These are phyloP conservation scores for Rhododendron henanense DNA, from an alignment of 148 eudicot species.

Conservation along the genomic window DNA sequence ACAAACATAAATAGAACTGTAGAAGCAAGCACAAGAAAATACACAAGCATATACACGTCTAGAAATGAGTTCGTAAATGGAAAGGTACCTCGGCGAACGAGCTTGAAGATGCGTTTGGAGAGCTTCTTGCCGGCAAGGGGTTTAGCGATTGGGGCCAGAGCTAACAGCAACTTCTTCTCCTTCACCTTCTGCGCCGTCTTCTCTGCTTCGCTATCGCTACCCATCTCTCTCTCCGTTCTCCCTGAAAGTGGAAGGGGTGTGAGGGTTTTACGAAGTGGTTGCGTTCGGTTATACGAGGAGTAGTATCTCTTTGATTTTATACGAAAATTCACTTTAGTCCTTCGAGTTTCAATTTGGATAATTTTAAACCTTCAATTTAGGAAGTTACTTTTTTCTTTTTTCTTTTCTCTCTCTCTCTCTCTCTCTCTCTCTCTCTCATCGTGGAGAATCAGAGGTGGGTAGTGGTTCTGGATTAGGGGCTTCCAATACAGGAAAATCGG, in stretches of 20 bases:
- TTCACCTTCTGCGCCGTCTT: conserved; percentile 49
- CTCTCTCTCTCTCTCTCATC: no score
- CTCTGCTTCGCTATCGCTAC: conserved; percentile 79
- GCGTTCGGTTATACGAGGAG: not conserved
- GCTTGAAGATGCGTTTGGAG: conserved; percentile 74
- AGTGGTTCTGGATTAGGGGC: no score
- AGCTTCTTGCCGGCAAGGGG: conserved; percentile 97
- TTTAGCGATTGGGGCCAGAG: conserved; percentile 83
- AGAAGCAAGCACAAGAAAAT: not conserved
- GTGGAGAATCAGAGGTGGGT: no score
- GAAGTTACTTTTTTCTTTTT: no score
- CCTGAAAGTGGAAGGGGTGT: not conserved
- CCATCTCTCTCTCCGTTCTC: conserved; percentile 21
- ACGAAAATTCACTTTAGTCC: no score
- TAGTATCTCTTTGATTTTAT: no score
- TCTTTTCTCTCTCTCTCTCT: no score
- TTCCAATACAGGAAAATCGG: no score
- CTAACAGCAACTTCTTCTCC: conserved; percentile 60
- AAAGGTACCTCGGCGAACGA: conserved; percentile 67
- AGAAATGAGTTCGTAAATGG: not conserved
- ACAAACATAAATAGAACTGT: not conserved
- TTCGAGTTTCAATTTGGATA: no score
- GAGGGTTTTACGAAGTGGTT: not conserved
- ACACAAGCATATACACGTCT: not conserved
- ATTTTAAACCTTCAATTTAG: no score